A percentile compares a stretch with the other conserved stretches of the same genome.
phyloP scores from a whole-genome alignment of 371 early-diverging fungal genomes.

The Umbelopsis sp. region DNA sequence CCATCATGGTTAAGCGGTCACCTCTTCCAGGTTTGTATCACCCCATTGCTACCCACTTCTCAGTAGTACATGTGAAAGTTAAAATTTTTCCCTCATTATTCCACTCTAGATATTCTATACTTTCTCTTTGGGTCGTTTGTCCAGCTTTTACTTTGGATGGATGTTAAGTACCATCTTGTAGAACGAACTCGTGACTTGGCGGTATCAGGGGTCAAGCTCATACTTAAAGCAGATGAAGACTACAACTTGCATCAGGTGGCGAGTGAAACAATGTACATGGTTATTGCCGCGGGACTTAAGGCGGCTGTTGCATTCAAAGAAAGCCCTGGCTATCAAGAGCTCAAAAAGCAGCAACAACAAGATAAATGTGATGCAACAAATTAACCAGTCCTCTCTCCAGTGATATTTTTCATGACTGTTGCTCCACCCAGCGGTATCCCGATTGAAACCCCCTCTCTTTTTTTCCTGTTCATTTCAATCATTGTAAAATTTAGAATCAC shows the following conservation, averaged over 20 bases:
- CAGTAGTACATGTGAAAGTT: not conserved
- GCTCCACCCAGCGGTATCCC: too few species aligned
- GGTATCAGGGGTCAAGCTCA: conserved; percentile 53
- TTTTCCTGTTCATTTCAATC: too few species aligned
- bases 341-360: not conserved
- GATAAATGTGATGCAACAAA: not conserved
- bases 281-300: conserved; percentile 59
- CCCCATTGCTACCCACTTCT: not conserved
- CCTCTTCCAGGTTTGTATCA: conserved; percentile 56
- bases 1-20: conserved; percentile 64
- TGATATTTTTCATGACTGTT: too few species aligned
- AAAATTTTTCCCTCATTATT: not conserved
- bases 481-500: not conserved
- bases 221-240: conserved; percentile 60
- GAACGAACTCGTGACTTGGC: conserved; percentile 55
- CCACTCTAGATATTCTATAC: conserved; percentile 28
- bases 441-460: too few species aligned
- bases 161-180: conserved; percentile 54
- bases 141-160: conserved; percentile 50
- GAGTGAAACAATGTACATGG: conserved; percentile 57
- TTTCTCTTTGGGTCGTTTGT: conserved; percentile 50
- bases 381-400: not conserved
- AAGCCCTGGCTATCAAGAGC: conserved; percentile 37
- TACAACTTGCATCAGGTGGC: conserved; percentile 64
- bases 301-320: conserved; percentile 69